Conservation (phyloP, 176 grass and related monocot species). For the Oryza rufipogon region DNA sequence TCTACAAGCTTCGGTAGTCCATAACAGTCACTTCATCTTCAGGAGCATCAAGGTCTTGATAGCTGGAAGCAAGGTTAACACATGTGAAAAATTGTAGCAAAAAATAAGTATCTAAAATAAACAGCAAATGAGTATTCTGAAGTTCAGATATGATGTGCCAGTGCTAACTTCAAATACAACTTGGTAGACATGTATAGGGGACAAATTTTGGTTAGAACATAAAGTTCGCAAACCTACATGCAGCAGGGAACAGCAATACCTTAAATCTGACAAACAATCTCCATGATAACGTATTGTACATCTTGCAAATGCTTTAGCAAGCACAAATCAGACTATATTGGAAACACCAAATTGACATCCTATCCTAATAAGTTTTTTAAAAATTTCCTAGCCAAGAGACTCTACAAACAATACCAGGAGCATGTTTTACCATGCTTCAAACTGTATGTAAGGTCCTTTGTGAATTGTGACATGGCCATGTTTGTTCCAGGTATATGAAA, state of each 20-base stretch:
- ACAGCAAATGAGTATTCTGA: not conserved
- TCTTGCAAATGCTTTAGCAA: not conserved
- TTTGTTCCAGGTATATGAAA: not conserved
- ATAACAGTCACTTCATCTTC: constrained; percentile 98
- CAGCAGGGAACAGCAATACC: not conserved
- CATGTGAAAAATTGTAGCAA: not conserved
- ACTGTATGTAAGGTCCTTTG: constrained; percentile 26
- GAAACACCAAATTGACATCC: not conserved
- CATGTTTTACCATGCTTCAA: constrained; percentile 5
- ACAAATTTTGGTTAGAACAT: not conserved
- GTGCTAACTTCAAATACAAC: not conserved
- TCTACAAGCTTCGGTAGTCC: constrained; percentile 97
- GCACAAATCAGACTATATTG: not conserved
- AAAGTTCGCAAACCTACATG: constrained; percentile 2
- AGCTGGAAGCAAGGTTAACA: constrained; percentile 37
- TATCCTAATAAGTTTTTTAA: not conserved
- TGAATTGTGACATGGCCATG: constrained; percentile 11
- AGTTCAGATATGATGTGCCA: not conserved
- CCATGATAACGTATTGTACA: not conserved
- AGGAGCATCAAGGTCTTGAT: constrained; percentile 73
- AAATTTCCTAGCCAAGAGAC: not conserved
- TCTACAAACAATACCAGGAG: not conserved
- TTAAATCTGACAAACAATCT: not conserved
- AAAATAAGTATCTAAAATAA: constrained; percentile 8
- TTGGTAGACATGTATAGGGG: not conserved